phyloP scores from a whole-genome alignment of 2,329 filamentous ascomycete species.

The Xylaria sp. region DNA sequence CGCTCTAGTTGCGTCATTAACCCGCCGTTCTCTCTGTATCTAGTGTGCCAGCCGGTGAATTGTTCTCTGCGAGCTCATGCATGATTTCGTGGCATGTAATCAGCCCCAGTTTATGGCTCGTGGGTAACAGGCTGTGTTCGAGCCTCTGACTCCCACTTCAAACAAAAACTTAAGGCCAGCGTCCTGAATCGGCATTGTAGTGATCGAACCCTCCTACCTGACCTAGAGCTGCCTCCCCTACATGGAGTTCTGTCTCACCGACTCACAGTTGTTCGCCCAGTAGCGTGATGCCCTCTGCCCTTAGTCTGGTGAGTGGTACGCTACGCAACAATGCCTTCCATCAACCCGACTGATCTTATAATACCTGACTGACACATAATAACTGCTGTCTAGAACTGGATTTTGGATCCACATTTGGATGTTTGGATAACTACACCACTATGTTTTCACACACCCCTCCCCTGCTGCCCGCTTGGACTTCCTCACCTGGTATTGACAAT shows the following conservation, averaged over 20 bases:
- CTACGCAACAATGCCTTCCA: constrained; percentile 45
- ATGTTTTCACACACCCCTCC: constrained; percentile 45
- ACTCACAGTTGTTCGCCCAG: constrained; percentile 43
- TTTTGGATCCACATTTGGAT: constrained; percentile 48
- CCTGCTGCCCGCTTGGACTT: constrained; percentile 28
- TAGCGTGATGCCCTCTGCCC: constrained; percentile 39
- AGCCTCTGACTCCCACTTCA: constrained; percentile 40
- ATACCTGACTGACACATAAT: constrained; percentile 50
- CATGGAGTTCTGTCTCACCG: constrained; percentile 41
- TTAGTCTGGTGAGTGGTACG: constrained; percentile 47
- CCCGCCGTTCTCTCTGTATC: constrained; percentile 42
- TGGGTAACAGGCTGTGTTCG: constrained; percentile 49
- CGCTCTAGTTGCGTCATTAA: constrained; percentile 49
- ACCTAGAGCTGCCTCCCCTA: constrained; percentile 33
- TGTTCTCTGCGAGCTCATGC: constrained; percentile 56
- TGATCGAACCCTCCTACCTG: constrained; percentile 30
- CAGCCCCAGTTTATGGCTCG: constrained; percentile 53
- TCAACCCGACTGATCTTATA: constrained; percentile 46
- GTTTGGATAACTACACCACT: constrained; percentile 44
- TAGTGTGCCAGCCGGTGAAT: constrained; percentile 50
- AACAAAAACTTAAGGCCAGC: constrained; percentile 12
- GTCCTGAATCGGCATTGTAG: constrained; percentile 27
- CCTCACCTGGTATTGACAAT: constrained; percentile 43
- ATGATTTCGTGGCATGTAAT: constrained; percentile 59
- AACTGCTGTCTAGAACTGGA: constrained; percentile 46